Conservation (phyloP, 192 early-diverging fungal genomes). For the Coemansia sp. region DNA sequence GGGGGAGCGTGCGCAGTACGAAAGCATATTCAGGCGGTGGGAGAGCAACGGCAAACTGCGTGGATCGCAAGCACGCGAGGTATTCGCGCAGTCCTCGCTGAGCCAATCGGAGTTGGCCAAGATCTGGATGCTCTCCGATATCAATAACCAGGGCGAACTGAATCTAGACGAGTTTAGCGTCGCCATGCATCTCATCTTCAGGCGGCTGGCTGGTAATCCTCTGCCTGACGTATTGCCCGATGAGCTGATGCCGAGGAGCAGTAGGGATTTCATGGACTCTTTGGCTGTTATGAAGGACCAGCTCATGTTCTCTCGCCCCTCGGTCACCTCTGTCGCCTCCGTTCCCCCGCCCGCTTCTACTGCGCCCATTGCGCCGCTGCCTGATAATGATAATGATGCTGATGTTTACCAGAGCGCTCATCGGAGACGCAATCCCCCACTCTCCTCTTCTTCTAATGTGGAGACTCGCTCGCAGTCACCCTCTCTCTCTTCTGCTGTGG, state of each 20-base stretch:
- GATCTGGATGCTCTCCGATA: conserved; percentile 55
- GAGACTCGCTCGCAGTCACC: conserved; percentile 14
- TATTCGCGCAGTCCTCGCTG: conserved; percentile 60
- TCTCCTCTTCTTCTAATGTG: conserved; percentile 4
- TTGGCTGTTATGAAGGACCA: conserved; percentile 50
- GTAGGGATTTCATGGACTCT: conserved; percentile 73
- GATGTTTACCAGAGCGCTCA: conserved; percentile 39
- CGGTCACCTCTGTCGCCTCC: background rate
- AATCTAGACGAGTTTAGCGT: conserved; percentile 94
- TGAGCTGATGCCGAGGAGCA: conserved; percentile 84
- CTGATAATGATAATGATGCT: conserved; percentile 3
- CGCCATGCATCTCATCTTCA: conserved; percentile 94
- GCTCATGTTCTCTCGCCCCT: conserved; percentile 30
- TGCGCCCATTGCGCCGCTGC: too few relatives aligned
- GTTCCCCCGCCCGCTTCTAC: too few relatives aligned
- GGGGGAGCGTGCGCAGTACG: conserved; percentile 37
- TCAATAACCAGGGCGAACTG: conserved; percentile 70
- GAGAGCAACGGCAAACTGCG: conserved; percentile 55
- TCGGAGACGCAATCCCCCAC: conserved; percentile 20
- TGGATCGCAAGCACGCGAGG: conserved; percentile 58
- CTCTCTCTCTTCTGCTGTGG: background rate
- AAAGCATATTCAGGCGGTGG: conserved; percentile 54
- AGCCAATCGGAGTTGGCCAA: conserved; percentile 54
- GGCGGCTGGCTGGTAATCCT: conserved; percentile 77
- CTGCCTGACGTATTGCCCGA: conserved; percentile 76